Evolutionary conservation across 805 yeast species (phyloP), one percentile per base, ranked within the genome.

Genomic region (Schwanniomyces polymorphus): DNA sequence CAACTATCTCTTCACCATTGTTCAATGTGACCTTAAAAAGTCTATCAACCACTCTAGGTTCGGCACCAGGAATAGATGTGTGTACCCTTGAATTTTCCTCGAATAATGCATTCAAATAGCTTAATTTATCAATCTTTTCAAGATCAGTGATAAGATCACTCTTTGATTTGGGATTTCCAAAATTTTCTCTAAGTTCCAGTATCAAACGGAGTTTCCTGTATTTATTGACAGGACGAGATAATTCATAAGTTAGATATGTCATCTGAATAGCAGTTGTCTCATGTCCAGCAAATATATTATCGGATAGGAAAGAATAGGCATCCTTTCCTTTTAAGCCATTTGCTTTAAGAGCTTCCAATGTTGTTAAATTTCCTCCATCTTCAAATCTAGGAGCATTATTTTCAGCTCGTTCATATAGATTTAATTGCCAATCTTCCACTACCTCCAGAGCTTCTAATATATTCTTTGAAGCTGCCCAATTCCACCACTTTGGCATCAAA

Each of bases 241-340:
- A 58, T 56, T 83, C 82, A 67, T 79, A 85, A 17, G 80, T 69
- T 44, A 81, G 63, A 58, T 78, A 86, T 0, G 88, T 70, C 48
- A 85, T 60, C n/a, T 84, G 81, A 6, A 81, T 74, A 0, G 86
- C 88, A 0, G 88, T 84, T 5, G 91, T 85, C 57, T 85, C 86
- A 58, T 86, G 91, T 3, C 91, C 91, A 0, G 91, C 91, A 40
- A 86, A 84, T 33, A 85, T 74, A 59, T 85, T 88, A 57, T 85
- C 91, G 39, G 78, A 63, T 16, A 73, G 51, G 47, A 72, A 68
- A 0, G 75, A 63, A 53, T 71, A 72, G 2, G 77, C 76, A 41
- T 59, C 47, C 27, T 59, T 56, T 2, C 71, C 74, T 6, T 42
- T 45, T 27, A 64, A 51, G 1, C 75, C 75, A 43, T 57, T 57